phyloP scores from a whole-genome alignment of 805 yeast genomes.

The Vanderwaltozyma tropicalis region DNA sequence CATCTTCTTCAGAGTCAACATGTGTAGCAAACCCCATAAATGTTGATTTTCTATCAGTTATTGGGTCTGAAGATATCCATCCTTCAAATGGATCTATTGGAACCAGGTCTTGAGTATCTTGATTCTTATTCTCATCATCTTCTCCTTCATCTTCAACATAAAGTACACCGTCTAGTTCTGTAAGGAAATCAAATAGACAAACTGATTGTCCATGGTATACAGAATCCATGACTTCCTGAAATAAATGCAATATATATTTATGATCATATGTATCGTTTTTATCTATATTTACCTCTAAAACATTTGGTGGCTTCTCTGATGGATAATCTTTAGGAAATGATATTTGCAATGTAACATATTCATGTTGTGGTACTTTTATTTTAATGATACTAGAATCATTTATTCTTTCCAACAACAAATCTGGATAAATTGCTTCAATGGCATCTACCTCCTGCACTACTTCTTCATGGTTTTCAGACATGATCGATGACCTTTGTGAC shows the following conservation, averaged over 20 bases:
- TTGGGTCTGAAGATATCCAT: conserved; percentile 71
- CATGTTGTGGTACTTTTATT: conserved; percentile 52
- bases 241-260: conserved; percentile 37
- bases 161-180: conserved; percentile 51
- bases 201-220: conserved; percentile 54
- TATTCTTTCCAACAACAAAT: conserved; percentile 31
- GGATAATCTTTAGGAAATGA: conserved; percentile 72
- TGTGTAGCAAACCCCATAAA: conserved; percentile 67
- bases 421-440: conserved; percentile 81
- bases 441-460: conserved; percentile 63
- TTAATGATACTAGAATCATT: conserved; percentile 31
- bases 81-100: conserved; percentile 44
- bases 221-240: conserved; percentile 43
- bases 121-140: conserved; percentile 16
- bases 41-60: conserved; percentile 74
- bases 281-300: conserved; percentile 41
- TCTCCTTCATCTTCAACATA: conserved; percentile 26
- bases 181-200: conserved; percentile 66
- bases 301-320: conserved; percentile 42
- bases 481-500: neutral
- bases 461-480: conserved; percentile 14
- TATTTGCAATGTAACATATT: conserved; percentile 48
- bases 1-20: conserved; percentile 61
- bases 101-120: conserved; percentile 6
- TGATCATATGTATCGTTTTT: conserved; percentile 31